Conservation (phyloP, 768 basidiomycete species). For the Mycena indigotica region DNA sequence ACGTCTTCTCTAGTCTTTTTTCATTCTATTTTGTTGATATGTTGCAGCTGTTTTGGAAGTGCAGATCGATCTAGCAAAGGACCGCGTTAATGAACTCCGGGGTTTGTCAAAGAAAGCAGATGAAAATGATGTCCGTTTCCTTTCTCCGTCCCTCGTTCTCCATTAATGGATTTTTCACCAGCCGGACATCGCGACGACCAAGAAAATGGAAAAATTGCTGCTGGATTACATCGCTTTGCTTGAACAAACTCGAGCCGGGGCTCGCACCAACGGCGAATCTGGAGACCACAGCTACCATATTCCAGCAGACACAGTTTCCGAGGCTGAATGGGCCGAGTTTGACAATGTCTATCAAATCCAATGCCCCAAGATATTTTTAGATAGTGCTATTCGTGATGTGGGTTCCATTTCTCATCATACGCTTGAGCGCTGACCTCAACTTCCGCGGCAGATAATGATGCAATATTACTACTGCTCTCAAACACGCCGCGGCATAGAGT, state of each 20-base stretch:
- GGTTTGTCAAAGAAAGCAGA: constrained; percentile 23
- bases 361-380: constrained; percentile 79
- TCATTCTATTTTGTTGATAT: constrained; percentile 8
- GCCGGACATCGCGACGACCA: constrained; percentile 20
- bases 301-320: constrained; percentile 66
- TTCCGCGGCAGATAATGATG: constrained; percentile 78
- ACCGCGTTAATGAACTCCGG: constrained; percentile 56
- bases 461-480: constrained; percentile 87
- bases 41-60: constrained; percentile 59
- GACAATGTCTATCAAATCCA: constrained; percentile 92
- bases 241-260: constrained; percentile 43
- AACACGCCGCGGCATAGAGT: constrained; percentile 77
- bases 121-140: constrained; percentile 6
- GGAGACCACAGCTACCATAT: constrained; percentile 58
- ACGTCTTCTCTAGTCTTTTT: constrained; percentile 25
- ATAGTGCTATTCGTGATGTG: constrained; percentile 78
- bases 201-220: constrained; percentile 60
- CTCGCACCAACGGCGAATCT: constrained; percentile 32
- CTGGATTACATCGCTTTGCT: constrained; percentile 63
- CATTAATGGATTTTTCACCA: background rate
- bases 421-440: constrained; percentile 14
- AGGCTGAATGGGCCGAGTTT: constrained; percentile 78
- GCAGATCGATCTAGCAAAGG: constrained; percentile 61
- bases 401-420: constrained; percentile 37
- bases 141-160: background rate